Evolutionary conservation across 2,329 filamentous ascomycete genomes (phyloP), one percentile per base, ranked within the genome.

Genomic region (Camillea tinctor): DNA sequence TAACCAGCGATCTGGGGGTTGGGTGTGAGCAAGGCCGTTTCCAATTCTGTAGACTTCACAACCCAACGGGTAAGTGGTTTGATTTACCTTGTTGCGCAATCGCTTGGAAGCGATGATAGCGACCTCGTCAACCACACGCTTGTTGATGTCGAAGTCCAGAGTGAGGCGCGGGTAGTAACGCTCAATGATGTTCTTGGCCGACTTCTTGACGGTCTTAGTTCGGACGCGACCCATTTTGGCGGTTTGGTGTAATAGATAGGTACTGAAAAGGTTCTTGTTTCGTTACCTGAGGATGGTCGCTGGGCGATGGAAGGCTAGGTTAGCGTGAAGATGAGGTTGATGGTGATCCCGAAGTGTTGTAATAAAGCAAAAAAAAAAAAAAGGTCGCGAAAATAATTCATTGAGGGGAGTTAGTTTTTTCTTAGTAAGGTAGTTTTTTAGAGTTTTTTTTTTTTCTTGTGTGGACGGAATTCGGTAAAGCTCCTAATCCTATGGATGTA

Each of bases 121-220:
- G 75, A 99, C 95, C 85, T 99, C 95, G 93, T 98, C 95, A 86
- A 95, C 98, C 77, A 98, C 96, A 76, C 93, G 88, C 91, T 97
- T 97, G 91, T 97, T 97, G 88, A 92, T 97, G 90, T 99, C 95
- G 85, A 99, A 99, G 86, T 99, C 95, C 77, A 98, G 92, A 69
- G 93, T 97, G 80, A 99, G 87, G 84, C 92, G 93, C 78, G 95
- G 95, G 85, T 96, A 96, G 87, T 95, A 96, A 72, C 91, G 88
- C 90, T 97, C 93, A 83, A 99, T 98, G 85, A 98, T 94, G 88
- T 97, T 93, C 91, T 99, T 99, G 85, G 95, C 93, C 86, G 84
- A 86, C 83, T 86, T 87, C 84, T 87, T 87, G 72, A 87, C 84
- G 66, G 86, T 88, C 83, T 88, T 88, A 70, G 86, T 88, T 71